These are phyloP conservation scores for Anisogramma anomala DNA, from an alignment of 2,329 filamentous ascomycete genomes.

Conservation along the genomic window DNA sequence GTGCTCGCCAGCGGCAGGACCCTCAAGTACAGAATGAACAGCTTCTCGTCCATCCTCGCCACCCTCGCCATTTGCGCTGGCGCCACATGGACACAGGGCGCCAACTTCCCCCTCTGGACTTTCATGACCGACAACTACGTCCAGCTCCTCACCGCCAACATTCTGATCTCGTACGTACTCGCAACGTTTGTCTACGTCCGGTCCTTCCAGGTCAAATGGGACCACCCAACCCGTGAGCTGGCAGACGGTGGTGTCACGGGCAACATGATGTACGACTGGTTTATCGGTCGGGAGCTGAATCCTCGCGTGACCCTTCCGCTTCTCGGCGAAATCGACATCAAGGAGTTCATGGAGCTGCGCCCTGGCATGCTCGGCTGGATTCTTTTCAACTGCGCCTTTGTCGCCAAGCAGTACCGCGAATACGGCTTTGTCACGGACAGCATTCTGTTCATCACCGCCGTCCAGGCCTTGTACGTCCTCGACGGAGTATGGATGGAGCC, in stretches of 20 bases:
- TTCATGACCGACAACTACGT: constrained; percentile 88
- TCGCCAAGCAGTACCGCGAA: constrained; percentile 77
- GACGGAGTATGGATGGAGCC: constrained; percentile 82
- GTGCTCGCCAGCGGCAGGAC: constrained; percentile 58
- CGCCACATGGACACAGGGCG: constrained; percentile 65
- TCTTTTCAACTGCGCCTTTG: constrained; percentile 70
- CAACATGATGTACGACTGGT: constrained; percentile 89
- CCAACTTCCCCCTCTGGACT: constrained; percentile 78
- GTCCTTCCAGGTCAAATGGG: constrained; percentile 70
- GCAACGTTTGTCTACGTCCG: constrained; percentile 70
- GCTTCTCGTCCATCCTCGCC: constrained; percentile 62
- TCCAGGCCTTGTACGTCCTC: constrained; percentile 73
- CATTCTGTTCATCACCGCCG: constrained; percentile 64
- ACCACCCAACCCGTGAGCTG: constrained; percentile 62
- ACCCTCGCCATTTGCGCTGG: constrained; percentile 60
- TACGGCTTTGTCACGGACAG: constrained; percentile 78
- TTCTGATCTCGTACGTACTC: constrained; percentile 61
- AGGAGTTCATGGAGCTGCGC: constrained; percentile 80
- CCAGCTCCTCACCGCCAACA: constrained; percentile 72
- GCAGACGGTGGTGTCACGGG: constrained; percentile 72
- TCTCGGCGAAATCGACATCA: constrained; percentile 80
- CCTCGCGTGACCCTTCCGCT: constrained; percentile 69
- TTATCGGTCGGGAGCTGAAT: constrained; percentile 91
- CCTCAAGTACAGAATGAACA: constrained; percentile 73
- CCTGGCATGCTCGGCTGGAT: constrained; percentile 86